A percentile compares a stretch with the other conserved stretches of the same genome.
These are phyloP conservation scores for Coemansia sp. DNA, from an alignment of 192 early-diverging fungal genomes.

Conservation along the genomic window DNA sequence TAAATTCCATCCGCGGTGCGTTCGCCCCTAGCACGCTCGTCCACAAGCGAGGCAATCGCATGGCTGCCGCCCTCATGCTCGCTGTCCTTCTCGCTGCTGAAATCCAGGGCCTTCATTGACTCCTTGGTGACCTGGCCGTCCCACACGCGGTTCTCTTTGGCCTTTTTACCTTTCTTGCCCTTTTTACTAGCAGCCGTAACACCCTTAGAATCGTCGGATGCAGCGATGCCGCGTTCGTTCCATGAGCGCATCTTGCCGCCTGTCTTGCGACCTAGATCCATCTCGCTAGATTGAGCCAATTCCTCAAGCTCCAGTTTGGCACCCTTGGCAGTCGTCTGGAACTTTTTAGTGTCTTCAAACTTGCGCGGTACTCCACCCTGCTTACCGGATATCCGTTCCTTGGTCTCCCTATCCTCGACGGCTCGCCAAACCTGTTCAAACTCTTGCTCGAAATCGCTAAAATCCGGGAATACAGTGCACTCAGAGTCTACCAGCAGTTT, in stretches of 20 bases:
- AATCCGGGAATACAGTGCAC: constrained; percentile 32
- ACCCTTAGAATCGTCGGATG: constrained; percentile 8
- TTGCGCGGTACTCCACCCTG: constrained; percentile 63
- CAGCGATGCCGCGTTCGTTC: constrained; percentile 21
- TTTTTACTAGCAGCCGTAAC: constrained; percentile 29
- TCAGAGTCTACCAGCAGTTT: constrained; percentile 23
- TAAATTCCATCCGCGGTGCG: constrained; percentile 73
- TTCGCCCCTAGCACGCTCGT: constrained; percentile 64
- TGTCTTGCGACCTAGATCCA: constrained; percentile 7
- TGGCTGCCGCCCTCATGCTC: constrained; percentile 12
- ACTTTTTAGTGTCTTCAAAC: constrained; percentile 83
- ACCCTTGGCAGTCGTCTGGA: constrained; percentile 64
- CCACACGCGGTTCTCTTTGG: constrained; percentile 75
- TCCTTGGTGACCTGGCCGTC: constrained; percentile 60
- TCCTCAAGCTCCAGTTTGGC: constrained; percentile 56
- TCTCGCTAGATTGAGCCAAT: constrained; percentile 44
- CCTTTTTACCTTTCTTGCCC: constrained; percentile 56
- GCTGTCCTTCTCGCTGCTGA: constrained; percentile 26
- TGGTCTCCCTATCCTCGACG: constrained; percentile 67
- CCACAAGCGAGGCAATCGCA: constrained; percentile 48
- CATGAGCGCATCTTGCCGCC: constrained; percentile 44
- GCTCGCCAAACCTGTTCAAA: constrained; percentile 69
- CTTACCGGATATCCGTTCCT: constrained; percentile 43
- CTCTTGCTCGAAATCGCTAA: constrained; percentile 64
- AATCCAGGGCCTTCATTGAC: constrained; percentile 55